Conservation (phyloP, 129 eudicot genomes). For the Tagetes erecta region DNA sequence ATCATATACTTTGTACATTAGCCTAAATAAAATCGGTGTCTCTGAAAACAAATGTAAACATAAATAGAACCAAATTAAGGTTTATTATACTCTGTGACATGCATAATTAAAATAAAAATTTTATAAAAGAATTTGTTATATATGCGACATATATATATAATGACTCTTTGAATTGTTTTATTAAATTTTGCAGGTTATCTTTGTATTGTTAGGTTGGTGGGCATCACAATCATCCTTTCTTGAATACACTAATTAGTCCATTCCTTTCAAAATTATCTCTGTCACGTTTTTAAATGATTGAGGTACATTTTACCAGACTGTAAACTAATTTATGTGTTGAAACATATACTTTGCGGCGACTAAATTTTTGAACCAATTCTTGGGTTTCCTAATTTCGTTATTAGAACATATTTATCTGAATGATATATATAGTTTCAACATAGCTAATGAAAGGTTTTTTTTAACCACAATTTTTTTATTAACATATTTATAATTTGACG, state of each 20-base stretch:
- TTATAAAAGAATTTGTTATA: not conserved
- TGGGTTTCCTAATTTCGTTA: not conserved
- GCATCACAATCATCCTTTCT: slow-evolving; percentile 10
- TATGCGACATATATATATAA: not conserved
- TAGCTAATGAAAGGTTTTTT: too few relatives aligned
- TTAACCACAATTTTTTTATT: not conserved
- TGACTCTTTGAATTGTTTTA: not conserved
- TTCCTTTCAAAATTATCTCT: not conserved
- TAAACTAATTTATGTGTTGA: not conserved
- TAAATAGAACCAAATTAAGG: too few relatives aligned
- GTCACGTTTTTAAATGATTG: not conserved
- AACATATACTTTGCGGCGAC: not conserved
- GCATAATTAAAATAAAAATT: too few relatives aligned
- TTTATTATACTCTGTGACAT: too few relatives aligned
- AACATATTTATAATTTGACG: too few relatives aligned
- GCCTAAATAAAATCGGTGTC: too few relatives aligned
- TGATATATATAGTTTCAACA: too few relatives aligned
- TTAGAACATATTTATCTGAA: not conserved
- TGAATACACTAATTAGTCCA: not conserved
- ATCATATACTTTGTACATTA: too few relatives aligned
- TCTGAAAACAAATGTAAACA: too few relatives aligned
- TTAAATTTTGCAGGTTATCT: too few relatives aligned
- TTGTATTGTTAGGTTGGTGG: slow-evolving; percentile 14
- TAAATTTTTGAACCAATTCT: not conserved
- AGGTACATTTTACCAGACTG: not conserved